A percentile compares a stretch with the other conserved stretches of the same genome.
phyloP scores from a whole-genome alignment of 2,329 filamentous ascomycete genomes.

The Thelonectria rubi region DNA sequence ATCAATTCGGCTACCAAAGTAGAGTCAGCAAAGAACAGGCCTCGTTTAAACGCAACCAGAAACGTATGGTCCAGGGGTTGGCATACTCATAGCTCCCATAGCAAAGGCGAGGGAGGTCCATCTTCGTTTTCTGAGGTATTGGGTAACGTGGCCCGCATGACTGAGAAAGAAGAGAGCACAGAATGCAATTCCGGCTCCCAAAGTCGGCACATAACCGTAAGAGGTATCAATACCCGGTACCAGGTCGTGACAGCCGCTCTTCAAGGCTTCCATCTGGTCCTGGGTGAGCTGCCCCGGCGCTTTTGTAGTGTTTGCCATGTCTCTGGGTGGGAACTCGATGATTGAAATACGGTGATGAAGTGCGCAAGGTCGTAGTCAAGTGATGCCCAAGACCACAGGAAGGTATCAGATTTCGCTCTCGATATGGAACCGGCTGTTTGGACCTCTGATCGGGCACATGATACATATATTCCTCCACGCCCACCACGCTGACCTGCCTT shows the following conservation, averaged over 20 bases:
- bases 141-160: neutral
- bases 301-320: constrained; percentile 1
- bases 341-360: too few relatives aligned
- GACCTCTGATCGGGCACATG: too few relatives aligned
- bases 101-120: constrained; percentile 2
- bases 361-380: too few relatives aligned
- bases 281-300: neutral
- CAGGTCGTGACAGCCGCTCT: neutral
- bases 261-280: neutral
- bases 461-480: too few relatives aligned
- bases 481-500: too few relatives aligned
- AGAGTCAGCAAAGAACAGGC: too few relatives aligned
- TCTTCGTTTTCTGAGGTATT: neutral
- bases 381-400: too few relatives aligned
- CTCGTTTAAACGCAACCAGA: too few relatives aligned
- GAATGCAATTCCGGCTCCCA: constrained; percentile 5
- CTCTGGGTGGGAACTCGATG: too few relatives aligned
- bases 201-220: constrained; percentile 5
- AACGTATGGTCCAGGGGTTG: too few relatives aligned
- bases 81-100: neutral
- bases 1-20: neutral
- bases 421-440: too few relatives aligned
- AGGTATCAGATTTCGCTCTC: too few relatives aligned
- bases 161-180: constrained; percentile 1
- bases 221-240: neutral